These are phyloP conservation scores for Aspergillus piperis DNA, from an alignment of 2,329 filamentous ascomycete genomes.

Conservation along the genomic window DNA sequence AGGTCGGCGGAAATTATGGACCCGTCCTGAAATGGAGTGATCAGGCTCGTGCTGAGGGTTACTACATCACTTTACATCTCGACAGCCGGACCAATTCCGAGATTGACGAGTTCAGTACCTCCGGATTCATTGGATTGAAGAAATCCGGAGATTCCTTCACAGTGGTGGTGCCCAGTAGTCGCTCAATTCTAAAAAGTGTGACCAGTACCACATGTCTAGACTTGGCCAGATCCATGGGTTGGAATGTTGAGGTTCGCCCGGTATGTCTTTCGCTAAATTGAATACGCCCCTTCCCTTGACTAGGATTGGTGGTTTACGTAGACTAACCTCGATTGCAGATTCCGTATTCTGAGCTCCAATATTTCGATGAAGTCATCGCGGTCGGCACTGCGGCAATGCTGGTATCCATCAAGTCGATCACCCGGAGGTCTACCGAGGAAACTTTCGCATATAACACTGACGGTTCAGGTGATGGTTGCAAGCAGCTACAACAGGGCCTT, in stretches of 20 bases:
- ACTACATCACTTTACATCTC: slow-evolving; percentile 36
- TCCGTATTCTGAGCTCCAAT: slow-evolving; percentile 22
- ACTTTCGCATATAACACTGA: no score
- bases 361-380: slow-evolving; percentile 30
- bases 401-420: slow-evolving; percentile 30
- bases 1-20: slow-evolving; percentile 43
- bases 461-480: no score
- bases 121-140: slow-evolving; percentile 36
- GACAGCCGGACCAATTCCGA: slow-evolving; percentile 33
- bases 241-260: slow-evolving; percentile 34
- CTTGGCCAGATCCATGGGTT: slow-evolving; percentile 33
- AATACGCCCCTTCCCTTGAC: not conserved
- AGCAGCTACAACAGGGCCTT: no score
- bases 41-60: slow-evolving; percentile 34
- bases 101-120: slow-evolving; percentile 41
- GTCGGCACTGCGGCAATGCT: slow-evolving; percentile 29
- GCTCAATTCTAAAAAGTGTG: slow-evolving; percentile 32
- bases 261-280: slow-evolving; percentile 11
- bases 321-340: slow-evolving; percentile 11
- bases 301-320: not conserved
- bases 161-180: slow-evolving; percentile 34
- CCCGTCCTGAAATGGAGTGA: slow-evolving; percentile 36
- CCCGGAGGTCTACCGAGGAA: not conserved
- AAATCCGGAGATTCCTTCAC: slow-evolving; percentile 19
- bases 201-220: slow-evolving; percentile 29